phyloP scores from a whole-genome alignment of 2,329 filamentous ascomycete species.

The Xylariaceae sp. region DNA sequence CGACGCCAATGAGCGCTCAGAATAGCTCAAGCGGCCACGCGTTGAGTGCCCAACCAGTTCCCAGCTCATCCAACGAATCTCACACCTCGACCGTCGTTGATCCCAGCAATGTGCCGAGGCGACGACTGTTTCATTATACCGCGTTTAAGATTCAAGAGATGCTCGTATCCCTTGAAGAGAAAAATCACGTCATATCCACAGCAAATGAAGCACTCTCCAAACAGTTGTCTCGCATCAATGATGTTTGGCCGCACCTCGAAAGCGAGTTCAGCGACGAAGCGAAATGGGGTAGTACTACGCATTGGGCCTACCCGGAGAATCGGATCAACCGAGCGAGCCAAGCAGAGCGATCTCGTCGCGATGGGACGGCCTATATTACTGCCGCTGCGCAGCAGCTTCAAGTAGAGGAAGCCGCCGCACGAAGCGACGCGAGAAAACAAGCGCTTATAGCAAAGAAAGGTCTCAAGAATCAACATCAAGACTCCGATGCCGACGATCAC shows the following conservation, averaged over 20 bases:
- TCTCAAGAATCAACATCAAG: constrained; percentile 62
- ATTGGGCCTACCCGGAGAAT: constrained; percentile 94
- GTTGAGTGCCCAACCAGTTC: constrained; percentile 36
- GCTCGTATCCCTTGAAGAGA: constrained; percentile 89
- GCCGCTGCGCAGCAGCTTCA: constrained; percentile 67
- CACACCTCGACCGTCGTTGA: constrained; percentile 47
- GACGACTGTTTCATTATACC: constrained; percentile 73
- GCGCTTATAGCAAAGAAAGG: constrained; percentile 73
- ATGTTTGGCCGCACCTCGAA: constrained; percentile 81
- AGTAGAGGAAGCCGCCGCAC: constrained; percentile 69
- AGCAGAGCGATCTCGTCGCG: constrained; percentile 70
- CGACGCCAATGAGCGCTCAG: constrained; percentile 48
- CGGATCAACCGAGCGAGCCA: constrained; percentile 62
- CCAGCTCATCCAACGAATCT: constrained; percentile 42
- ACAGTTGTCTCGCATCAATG: constrained; percentile 78
- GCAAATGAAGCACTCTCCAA: constrained; percentile 85
- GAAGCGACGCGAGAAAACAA: constrained; percentile 81
- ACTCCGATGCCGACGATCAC: constrained; percentile 76
- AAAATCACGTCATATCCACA: constrained; percentile 92
- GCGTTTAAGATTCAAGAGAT: constrained; percentile 77
- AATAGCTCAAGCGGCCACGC: constrained; percentile 44
- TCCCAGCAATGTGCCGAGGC: constrained; percentile 58
- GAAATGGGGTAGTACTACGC: constrained; percentile 81
- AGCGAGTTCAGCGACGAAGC: constrained; percentile 91
- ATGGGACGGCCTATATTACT: constrained; percentile 73